A percentile compares a stretch with the other conserved stretches of the same genome.
These are phyloP conservation scores for Acacia pycnantha DNA, from an alignment of 331 rosid species.

Conservation along the genomic window DNA sequence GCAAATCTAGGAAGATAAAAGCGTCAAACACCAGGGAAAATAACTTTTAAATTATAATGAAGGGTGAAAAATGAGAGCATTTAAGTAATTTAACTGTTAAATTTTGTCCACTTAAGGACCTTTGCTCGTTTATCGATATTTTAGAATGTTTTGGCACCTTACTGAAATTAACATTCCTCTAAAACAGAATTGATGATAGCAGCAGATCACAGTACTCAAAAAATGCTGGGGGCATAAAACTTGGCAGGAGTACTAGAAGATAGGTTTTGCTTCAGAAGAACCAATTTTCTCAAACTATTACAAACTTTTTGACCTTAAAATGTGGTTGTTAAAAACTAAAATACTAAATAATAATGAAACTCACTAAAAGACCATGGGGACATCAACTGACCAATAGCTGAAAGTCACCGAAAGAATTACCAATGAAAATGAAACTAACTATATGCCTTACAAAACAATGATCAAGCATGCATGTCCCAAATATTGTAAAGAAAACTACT, in stretches of 20 bases:
- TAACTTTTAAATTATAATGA: no score
- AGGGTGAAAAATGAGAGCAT: background rate
- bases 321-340: background rate
- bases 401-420: background rate
- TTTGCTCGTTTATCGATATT: background rate
- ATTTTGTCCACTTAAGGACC: background rate
- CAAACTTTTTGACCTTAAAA: background rate
- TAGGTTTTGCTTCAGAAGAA: background rate
- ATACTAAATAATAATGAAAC: background rate
- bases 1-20: background rate
- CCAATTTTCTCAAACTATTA: background rate
- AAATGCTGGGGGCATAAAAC: background rate
- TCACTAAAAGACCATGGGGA: background rate
- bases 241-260: background rate
- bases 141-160: no score
- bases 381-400: background rate
- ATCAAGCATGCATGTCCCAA: background rate
- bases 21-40: background rate
- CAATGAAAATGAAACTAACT: conserved; percentile 13
- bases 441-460: background rate
- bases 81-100: background rate
- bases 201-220: background rate
- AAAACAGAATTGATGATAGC: background rate
- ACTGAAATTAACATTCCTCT: background rate
- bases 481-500: background rate